These are phyloP conservation scores for Zygotorulaspora mrakii DNA, from an alignment of 1,139 yeast genomes.

Conservation along the genomic window DNA sequence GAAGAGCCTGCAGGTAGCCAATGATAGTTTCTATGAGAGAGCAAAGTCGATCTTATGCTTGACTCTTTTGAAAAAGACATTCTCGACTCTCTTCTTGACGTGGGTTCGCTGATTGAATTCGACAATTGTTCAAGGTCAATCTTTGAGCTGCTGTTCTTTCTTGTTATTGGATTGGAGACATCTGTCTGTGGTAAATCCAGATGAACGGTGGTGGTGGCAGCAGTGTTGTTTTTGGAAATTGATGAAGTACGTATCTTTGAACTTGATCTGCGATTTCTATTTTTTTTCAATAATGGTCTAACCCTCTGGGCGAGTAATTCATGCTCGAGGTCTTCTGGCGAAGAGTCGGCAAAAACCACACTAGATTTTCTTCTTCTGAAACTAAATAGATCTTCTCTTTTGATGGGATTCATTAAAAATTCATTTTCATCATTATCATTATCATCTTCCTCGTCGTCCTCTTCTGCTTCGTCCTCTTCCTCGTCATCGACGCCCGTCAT, in stretches of 20 bases:
- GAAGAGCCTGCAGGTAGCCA: slow-evolving; percentile 14
- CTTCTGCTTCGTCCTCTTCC: slow-evolving; percentile 6
- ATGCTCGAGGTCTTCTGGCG: slow-evolving; percentile 29
- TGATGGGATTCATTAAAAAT: slow-evolving; percentile 9
- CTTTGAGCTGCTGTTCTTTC: slow-evolving; percentile 15
- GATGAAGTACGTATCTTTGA: slow-evolving; percentile 16
- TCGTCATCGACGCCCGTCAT: neutral
- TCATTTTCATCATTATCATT: slow-evolving; percentile 35
- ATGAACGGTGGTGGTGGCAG: slow-evolving; percentile 11
- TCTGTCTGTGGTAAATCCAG: slow-evolving; percentile 13
- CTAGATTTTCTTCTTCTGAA: slow-evolving; percentile 26
- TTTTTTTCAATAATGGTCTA: slow-evolving; percentile 21
- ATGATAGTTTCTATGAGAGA: slow-evolving; percentile 15
- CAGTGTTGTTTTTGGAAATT: slow-evolving; percentile 10
- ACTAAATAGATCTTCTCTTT: slow-evolving; percentile 18
- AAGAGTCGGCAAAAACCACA: slow-evolving; percentile 29
- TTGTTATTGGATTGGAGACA: slow-evolving; percentile 2
- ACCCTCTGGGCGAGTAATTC: slow-evolving; percentile 39
- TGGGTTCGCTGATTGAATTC: slow-evolving; percentile 18
- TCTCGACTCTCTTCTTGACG: slow-evolving; percentile 27
- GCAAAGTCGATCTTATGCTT: slow-evolving; percentile 27
- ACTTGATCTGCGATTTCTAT: slow-evolving; percentile 23
- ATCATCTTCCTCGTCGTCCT: slow-evolving; percentile 29
- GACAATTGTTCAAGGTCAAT: slow-evolving; percentile 18
- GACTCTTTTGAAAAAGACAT: slow-evolving; percentile 32